Evolutionary conservation across 768 basidiomycete species (phyloP), one percentile per base, ranked within the genome.

Genomic region (Phanerochaete carnosa): DNA sequence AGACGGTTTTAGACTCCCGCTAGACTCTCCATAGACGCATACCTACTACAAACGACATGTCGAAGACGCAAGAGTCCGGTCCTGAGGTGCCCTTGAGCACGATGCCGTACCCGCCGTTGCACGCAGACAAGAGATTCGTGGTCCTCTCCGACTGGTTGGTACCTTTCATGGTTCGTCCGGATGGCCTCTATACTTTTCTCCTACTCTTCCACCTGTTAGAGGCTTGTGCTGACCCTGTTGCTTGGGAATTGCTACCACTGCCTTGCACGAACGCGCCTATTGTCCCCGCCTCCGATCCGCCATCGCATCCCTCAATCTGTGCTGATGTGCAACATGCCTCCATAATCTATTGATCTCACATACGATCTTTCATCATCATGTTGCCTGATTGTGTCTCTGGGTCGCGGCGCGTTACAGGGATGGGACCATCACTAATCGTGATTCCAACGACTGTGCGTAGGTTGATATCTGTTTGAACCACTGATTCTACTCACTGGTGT

Each of bases 131-230:
- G 75, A 83, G 83, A 69, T 95, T 94, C 62, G 86, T 96, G 22
- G 90, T 90, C 12, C 77, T 96, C 47, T 92, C 92, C 56, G 95
- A 98, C 72, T 98, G 95, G 94, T 94, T 70, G 58, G 88, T 80
- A 61, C 62, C 45, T 66, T 60, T 51, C 49, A 12, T 62, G 61
- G 64, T 63, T 62, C 63, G 62, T 61, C 61, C 51, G 15, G 26
- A 26, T 52, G 23, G 50, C 39, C 11, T 11, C 19, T 11, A 28
- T n/a, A n/a, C n/a, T n/a, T n/a, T n/a, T n/a, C n/a, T n/a, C n/a
- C n/a, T n/a, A n/a, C n/a, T n/a, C n/a, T n/a, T n/a, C n/a, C n/a
- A n/a, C n/a, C n/a, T n/a, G n/a, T n/a, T n/a, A n/a, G n/a, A n/a
- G n/a, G n/a, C n/a, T n/a, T n/a, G n/a, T n/a, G n/a, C n/a, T n/a